phyloP scores from a whole-genome alignment of 441 rosid genomes.

The Theobroma grandiflorum region DNA sequence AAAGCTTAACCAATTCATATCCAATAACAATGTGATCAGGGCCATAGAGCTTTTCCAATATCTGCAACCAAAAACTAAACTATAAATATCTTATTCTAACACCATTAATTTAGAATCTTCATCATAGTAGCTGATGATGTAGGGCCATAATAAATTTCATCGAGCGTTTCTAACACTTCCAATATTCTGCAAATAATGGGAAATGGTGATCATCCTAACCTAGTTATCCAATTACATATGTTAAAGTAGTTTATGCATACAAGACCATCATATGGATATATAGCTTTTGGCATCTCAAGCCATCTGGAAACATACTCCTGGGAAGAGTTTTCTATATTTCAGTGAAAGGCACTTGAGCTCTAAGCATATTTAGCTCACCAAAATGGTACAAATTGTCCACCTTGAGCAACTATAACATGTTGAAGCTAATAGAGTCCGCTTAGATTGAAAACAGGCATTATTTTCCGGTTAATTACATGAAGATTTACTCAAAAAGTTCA shows the following conservation, averaged over 20 bases:
- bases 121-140: not conserved
- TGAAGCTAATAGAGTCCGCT: not conserved
- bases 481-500: not conserved
- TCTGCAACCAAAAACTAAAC: constrained; percentile 49
- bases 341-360: not conserved
- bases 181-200: not conserved
- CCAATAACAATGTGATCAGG: constrained; percentile 73
- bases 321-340: not conserved
- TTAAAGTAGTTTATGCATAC: not conserved
- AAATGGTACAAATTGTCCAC: not conserved
- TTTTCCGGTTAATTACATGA: not conserved
- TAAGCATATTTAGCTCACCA: not conserved
- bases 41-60: constrained; percentile 70
- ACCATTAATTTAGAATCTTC: not conserved
- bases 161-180: not conserved
- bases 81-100: constrained; percentile 12
- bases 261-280: not conserved
- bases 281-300: not conserved
- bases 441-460: not conserved
- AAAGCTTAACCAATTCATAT: constrained; percentile 80
- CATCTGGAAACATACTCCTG: not conserved
- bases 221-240: not conserved
- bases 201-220: not conserved
- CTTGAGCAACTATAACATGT: not conserved
- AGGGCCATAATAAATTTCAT: not conserved